Percentiles rank a stretch among this genome's conserved stretches.
These are phyloP conservation scores for Globisporangium splendens DNA, from an alignment of 352 stramenopile species.

Conservation along the genomic window DNA sequence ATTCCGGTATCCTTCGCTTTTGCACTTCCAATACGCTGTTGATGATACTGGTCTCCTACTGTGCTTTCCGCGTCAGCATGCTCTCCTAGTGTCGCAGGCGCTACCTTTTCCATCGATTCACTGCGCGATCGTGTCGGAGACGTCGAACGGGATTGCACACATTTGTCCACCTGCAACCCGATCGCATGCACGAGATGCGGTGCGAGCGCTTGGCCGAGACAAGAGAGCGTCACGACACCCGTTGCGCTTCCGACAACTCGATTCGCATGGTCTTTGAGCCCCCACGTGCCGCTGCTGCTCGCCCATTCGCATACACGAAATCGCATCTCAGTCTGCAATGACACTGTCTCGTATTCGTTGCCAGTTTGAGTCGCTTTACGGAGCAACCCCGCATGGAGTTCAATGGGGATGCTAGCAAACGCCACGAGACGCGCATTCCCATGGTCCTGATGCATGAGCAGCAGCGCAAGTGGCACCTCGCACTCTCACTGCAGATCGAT, in stretches of 20 bases:
- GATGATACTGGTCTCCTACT: no score
- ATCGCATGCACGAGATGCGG: constrained; percentile 29
- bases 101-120: not conserved
- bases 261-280: constrained; percentile 29
- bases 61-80: no score
- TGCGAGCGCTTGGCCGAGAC: constrained; percentile 34
- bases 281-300: constrained; percentile 27
- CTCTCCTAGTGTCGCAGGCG: no score
- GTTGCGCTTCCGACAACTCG: constrained; percentile 17
- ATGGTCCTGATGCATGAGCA: constrained; percentile 31
- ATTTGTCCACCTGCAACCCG: constrained; percentile 25
- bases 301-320: constrained; percentile 45
- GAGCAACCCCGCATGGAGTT: constrained; percentile 24
- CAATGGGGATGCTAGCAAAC: constrained; percentile 29
- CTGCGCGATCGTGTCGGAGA: not conserved
- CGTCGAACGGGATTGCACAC: not conserved
- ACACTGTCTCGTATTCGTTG: not conserved
- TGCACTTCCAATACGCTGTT: no score
- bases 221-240: constrained; percentile 37
- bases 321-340: constrained; percentile 7
- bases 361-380: not conserved
- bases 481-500: constrained; percentile 23
- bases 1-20: no score
- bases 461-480: constrained; percentile 25
- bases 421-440: constrained; percentile 30